Base-by-base conservation (phyloP, 2,329 filamentous ascomycete genomes). In the Fusarium stilboides region DNA sequence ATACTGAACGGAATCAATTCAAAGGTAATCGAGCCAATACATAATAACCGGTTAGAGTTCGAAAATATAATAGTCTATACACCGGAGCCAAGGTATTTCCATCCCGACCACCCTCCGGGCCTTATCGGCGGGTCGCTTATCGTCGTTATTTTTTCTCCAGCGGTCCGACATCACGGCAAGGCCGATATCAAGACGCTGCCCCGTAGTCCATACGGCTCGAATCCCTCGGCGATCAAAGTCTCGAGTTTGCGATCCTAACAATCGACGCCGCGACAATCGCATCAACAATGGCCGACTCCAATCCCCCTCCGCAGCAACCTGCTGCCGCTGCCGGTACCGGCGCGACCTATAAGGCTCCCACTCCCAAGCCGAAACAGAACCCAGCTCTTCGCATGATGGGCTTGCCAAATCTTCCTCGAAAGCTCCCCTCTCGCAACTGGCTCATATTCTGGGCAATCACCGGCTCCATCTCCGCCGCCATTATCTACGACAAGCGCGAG, bases 371-470 rank as follows among this genome's bases (percentile, higher is more conserved):
- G 80, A 84, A 74, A 51, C 75, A 87, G 50, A 95, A 95, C 80
- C 91, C 91, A 43, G 92, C 89, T 55, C 88, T 93, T 74, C 88
- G 88, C 68, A 92, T 93, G 87, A 89, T 96, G 82, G 95, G 95
- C 59, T 84, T 99, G 61, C 95, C 95, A 51, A 92, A 91, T 71
- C 88, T 98, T 65, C 92, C 92, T 62, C 87, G 90, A 73, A 94
- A 90, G 80, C 89, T 99, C 19, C 96, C 96, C 9, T 98, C 95
- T 19, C 92, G 96, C 65, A 98, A 98, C 79, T 99, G 96, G 96
- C 89, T 96, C 82, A 98, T 99, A 76, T 99, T 99, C 83, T 89
- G 94, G 80, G 86, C 91, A 46, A 80, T 98, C 57, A 91, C 91
- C 13, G 91, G 91, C 54, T 88, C 92, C 46, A 92, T 97, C 77